phyloP scores from a whole-genome alignment of 768 basidiomycete genomes.

The Termitomyces sp. region DNA sequence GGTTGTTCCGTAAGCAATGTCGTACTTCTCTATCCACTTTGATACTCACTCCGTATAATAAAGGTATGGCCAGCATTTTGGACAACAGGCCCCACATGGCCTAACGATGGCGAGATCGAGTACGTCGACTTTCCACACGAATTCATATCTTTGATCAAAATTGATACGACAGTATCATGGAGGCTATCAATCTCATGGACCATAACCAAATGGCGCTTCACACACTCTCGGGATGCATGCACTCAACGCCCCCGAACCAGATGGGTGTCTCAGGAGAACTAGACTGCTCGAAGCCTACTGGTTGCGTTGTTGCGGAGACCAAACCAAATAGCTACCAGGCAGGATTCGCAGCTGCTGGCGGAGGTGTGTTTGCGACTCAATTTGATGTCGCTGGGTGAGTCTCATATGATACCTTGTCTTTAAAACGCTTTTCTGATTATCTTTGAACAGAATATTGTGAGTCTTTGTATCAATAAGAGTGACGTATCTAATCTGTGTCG shows the following conservation, averaged over 20 bases:
- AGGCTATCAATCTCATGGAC: conserved; percentile 72
- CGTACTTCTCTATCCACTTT: not conserved
- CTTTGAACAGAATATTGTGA: conserved; percentile 22
- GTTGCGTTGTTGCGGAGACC: conserved; percentile 64
- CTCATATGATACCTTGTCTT: not conserved
- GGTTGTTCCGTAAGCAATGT: conserved; percentile 43
- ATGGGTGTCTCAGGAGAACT: conserved; percentile 47
- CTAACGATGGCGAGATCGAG: conserved; percentile 48
- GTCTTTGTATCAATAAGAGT: not conserved
- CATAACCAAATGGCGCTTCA: conserved; percentile 81
- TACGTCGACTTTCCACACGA: conserved; percentile 6
- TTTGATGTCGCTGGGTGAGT: conserved; percentile 46
- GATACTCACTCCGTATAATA: not conserved
- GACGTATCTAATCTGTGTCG: not conserved
- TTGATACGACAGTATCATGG: conserved; percentile 59
- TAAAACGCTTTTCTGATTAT: not conserved
- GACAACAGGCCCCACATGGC: conserved; percentile 43
- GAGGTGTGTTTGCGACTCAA: conserved; percentile 76
- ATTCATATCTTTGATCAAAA: not conserved
- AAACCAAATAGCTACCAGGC: conserved; percentile 60
- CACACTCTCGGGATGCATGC: conserved; percentile 45
- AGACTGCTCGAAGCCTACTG: conserved; percentile 57
- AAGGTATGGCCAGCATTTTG: conserved; percentile 51
- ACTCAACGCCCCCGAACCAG: conserved; percentile 33
- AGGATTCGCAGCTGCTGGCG: conserved; percentile 64